Evolutionary conservation across 768 basidiomycete species (phyloP), one percentile per base, ranked within the genome.

Genomic region (Coprinopsis sp.): DNA sequence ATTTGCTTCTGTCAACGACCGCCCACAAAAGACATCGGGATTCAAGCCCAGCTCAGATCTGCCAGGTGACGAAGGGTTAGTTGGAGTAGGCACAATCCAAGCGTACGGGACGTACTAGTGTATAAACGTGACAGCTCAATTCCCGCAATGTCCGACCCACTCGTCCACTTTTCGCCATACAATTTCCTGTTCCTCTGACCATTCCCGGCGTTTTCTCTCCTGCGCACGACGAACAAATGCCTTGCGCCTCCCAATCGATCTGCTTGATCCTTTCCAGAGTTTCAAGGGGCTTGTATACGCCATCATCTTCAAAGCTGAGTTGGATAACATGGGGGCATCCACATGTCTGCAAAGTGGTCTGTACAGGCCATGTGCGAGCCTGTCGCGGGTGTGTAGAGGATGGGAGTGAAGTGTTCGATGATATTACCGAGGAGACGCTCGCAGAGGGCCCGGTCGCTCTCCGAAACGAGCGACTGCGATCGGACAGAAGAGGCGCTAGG

Each of bases 331-430:
- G 66, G 19, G n/a, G 70, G 50, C 76, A 87, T 83, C 87, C 87
- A 89, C 42, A 64, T 69, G 41, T 82, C 82, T 1, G 86, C 87
- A 45, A 89, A 72, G 0, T 77, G 64, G 58, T 87, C 79, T 3
- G 85, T 87, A 62, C 87, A 89, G 3, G 65, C 64, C 84, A 87
- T 87, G 57, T 88, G 87, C 1, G 69, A 65, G n/a, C 81, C 80
- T 5, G 79, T 71, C 4, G 82, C 74, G 22, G 83, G 76, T 1
- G 86, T 86, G 60, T 89, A 89, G 0, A 89, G 64, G 28, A 81
- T 68, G 2, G 87, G 84, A 0, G 84, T 83, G 58, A 88, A 87
- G 59, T 84, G 73, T 4, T 71, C 72, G 47, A 89, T 78, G 49
- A 89, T 59, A 23, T 59, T 60, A 6, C 66, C 64, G 73, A 82